Percentiles rank a stretch among this genome's conserved stretches.
phyloP scores from a whole-genome alignment of 2,329 filamentous ascomycete genomes.

The Zelopaecilomyces penicillatus region DNA sequence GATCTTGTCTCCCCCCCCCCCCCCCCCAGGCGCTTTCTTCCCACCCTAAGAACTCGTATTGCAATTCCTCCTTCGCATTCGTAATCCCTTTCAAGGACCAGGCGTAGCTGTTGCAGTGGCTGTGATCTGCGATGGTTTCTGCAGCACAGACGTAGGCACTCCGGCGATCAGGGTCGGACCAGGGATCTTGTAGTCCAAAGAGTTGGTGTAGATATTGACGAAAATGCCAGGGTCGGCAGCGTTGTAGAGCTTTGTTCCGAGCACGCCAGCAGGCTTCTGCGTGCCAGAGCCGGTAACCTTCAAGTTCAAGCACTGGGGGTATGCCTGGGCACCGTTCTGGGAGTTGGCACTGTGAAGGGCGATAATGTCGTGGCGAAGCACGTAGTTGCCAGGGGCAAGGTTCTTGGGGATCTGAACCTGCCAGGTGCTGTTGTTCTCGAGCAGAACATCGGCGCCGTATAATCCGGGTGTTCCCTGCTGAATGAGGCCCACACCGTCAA shows the following conservation, averaged over 20 bases:
- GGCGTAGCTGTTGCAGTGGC: slow-evolving; percentile 10
- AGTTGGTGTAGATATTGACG: slow-evolving; percentile 25
- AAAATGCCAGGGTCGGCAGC: slow-evolving; percentile 25
- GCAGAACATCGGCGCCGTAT: slow-evolving; percentile 37
- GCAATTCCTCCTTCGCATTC: too few species aligned
- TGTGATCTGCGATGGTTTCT: slow-evolving; percentile 17
- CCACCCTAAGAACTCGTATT: too few species aligned
- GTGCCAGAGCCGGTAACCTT: slow-evolving; percentile 34
- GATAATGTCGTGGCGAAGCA: slow-evolving; percentile 48
- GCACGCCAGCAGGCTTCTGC: slow-evolving; percentile 22
- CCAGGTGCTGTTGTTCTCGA: slow-evolving; percentile 43
- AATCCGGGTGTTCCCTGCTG: slow-evolving; percentile 26
- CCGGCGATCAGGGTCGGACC: slow-evolving; percentile 21
- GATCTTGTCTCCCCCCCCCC: too few species aligned
- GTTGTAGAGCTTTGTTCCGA: slow-evolving; percentile 29
- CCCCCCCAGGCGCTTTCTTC: too few species aligned
- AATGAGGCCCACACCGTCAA: slow-evolving; percentile 31
- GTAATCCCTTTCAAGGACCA: too few species aligned
- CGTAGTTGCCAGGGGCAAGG: slow-evolving; percentile 43
- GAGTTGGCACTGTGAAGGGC: slow-evolving; percentile 40
- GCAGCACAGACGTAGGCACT: slow-evolving; percentile 17
- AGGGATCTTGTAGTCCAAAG: slow-evolving; percentile 22
- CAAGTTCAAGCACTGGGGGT: slow-evolving; percentile 45
- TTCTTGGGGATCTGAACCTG: slow-evolving; percentile 39
- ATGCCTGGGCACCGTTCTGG: slow-evolving; percentile 37